Base-by-base conservation (phyloP, 176 grass and related monocot species). In the Musa acuminata region DNA sequence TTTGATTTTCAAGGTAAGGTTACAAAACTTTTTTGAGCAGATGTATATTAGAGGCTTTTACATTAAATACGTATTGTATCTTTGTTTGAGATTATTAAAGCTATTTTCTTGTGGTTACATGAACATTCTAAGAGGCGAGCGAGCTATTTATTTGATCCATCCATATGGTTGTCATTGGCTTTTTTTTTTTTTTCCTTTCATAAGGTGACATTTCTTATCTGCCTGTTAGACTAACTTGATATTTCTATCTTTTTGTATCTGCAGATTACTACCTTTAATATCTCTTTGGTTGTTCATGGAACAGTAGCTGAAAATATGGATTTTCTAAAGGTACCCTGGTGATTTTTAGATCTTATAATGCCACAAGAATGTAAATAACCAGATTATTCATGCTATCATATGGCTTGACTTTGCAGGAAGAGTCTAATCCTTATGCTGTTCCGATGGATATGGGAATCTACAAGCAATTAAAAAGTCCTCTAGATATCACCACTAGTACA, bases 401-500 rank as follows among this genome's bases (percentile, higher is more conserved):
- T 78, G 59, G 66, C 43, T 62, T 17, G 80, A 70, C 48, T 85
- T 81, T 72, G 67, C 84, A 93, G 94, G 88, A 93, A 55, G 86
- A 93, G 55, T 87, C 84, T 51, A 88, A 98, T 83, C 90, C 85
- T 55, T 98, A 98, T 87, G 79, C 87, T 78, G 94, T 91, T 51
- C 84, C 94, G 81, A 89, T 84, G 78, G 80, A 63, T 81, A 85
- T 89, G 90, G 90, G 90, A 51, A 97, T 91, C 73, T 93, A 83
- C 72, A 82, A 23, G 55, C 83, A 85, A 73, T 72, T 97, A 10
- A 85, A 89, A 53, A 97, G 87, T 75, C 90, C 90, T 79, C 77
- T 93, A 83, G 87, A 93, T 63, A 91, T 93, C 49, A 93, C 90
- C 52, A 97, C 94, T 54, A 97, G 94, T 77, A 97, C 94, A 69